Conservation (phyloP, 1,284 basidiomycete species). For the Jaminaea rosea region DNA sequence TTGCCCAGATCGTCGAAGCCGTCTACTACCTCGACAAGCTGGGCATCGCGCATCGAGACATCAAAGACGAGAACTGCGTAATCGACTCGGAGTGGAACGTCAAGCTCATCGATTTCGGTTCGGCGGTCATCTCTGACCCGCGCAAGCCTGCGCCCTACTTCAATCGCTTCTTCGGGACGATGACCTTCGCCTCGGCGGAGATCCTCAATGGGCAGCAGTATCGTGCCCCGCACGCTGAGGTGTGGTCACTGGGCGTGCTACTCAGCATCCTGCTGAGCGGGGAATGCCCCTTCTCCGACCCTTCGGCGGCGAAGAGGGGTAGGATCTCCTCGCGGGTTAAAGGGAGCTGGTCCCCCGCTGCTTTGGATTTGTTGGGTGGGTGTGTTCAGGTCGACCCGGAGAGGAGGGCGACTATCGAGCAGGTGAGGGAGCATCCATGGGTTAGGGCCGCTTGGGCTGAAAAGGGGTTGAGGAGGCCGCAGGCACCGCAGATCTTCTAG, state of each 20-base stretch:
- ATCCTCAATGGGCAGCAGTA: slow-evolving; percentile 64
- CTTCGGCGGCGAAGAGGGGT: slow-evolving; percentile 58
- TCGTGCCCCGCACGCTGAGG: slow-evolving; percentile 65
- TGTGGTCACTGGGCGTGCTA: slow-evolving; percentile 85
- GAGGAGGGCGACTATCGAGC: slow-evolving; percentile 59
- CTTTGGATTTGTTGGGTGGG: slow-evolving; percentile 58
- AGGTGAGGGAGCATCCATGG: slow-evolving; percentile 72
- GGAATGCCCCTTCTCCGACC: slow-evolving; percentile 69
- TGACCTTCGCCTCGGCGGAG: slow-evolving; percentile 54
- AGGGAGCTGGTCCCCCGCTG: slow-evolving; percentile 35
- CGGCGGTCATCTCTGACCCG: slow-evolving; percentile 68
- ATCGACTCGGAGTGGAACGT: slow-evolving; percentile 60
- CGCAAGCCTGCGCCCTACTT: slow-evolving; percentile 60
- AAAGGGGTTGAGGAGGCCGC: neutral
- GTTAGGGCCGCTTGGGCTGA: slow-evolving; percentile 47
- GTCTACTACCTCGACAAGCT: slow-evolving; percentile 66
- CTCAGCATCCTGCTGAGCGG: slow-evolving; percentile 78
- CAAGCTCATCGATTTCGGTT: slow-evolving; percentile 88
- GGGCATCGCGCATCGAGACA: slow-evolving; percentile 79
- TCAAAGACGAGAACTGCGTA: slow-evolving; percentile 83
- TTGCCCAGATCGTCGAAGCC: slow-evolving; percentile 76
- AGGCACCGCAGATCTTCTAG: slow-evolving; percentile 2
- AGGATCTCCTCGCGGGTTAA: slow-evolving; percentile 41
- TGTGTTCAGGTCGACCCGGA: slow-evolving; percentile 68
- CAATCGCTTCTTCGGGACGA: slow-evolving; percentile 45